Conservation (phyloP, 768 basidiomycete genomes). For the Amanita inopinata region DNA sequence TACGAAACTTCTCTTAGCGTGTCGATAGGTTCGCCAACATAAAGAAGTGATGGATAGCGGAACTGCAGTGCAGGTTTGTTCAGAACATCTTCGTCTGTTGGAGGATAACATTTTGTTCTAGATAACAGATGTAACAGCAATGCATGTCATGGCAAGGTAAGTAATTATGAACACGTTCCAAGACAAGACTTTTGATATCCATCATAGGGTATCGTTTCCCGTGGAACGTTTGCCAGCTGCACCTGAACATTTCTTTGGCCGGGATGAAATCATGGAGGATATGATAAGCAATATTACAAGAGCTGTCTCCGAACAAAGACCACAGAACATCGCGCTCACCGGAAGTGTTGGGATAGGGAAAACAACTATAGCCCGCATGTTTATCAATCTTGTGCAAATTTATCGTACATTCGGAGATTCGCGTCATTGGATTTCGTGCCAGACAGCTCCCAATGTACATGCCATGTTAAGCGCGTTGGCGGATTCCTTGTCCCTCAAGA, state of each 20-base stretch:
- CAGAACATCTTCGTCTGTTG: no score
- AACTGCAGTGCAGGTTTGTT: no score
- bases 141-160: background rate
- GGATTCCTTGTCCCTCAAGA: background rate
- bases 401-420: background rate
- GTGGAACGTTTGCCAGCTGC: background rate
- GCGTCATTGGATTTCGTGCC: conserved; percentile 3
- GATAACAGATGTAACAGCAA: background rate
- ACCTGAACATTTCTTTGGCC: conserved; percentile 1
- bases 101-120: no score
- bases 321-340: background rate
- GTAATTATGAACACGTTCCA: background rate
- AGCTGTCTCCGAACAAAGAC: background rate
- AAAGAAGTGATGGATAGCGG: no score
- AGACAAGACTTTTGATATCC: background rate
- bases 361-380: background rate
- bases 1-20: no score
- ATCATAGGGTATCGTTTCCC: background rate
- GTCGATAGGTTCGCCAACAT: no score
- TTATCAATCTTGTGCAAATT: conserved; percentile 2
- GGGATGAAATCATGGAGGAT: background rate
- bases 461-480: background rate
- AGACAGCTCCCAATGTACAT: background rate
- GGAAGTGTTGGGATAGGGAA: background rate
- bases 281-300: background rate